Evolutionary conservation across 805 yeast genomes (phyloP), one percentile per base, ranked within the genome.

Genomic region (Phaffomyces thermotolerans): DNA sequence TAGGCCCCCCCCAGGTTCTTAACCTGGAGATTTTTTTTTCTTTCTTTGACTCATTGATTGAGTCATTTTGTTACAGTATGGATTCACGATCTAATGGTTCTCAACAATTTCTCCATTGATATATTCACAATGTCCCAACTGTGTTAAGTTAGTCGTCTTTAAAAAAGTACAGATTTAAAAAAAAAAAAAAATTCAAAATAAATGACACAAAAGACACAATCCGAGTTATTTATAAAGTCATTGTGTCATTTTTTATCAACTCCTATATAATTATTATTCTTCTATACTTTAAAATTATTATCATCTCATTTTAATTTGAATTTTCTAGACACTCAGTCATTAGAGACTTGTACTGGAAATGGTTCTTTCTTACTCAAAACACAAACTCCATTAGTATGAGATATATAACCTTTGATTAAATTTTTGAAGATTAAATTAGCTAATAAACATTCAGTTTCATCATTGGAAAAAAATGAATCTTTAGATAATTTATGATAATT

Each of bases 341-440:
- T 41, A 24, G 30, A n/a, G 9, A 56, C 62, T 34, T 59, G 62
- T 29, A 51, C 54, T 3, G 93, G 95, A 58, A 88, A 88, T 3
- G 95, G 81, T 23, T 76, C 77, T 15, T 69, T 75, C 60, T 83
- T 86, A 58, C 93, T 81, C 43, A 88, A 62, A 9, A 89, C 96
- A 17, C 86, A 67, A 40, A 85, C 83, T 34, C 76, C 67, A 55
- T 84, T 79, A 4, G 80, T 73, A 57, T 87, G 93, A 6, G 95
- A 84, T 14, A 89, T 61, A 60, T 89, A 89, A 0, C 96, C 96
- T 61, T 84, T 87, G 38, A 88, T 66, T 44, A 60, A 65, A 8
- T 82, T 82, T 40, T 65, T 64, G 41, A 71, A 68, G 17, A 89
- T 85, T 54, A 84, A 63, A 42, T 73, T 76, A 0, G 95, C 89